Evolutionary conservation across 208 protist genomes (phyloP).

Genomic region (Acanthamoeba quina): DNA sequence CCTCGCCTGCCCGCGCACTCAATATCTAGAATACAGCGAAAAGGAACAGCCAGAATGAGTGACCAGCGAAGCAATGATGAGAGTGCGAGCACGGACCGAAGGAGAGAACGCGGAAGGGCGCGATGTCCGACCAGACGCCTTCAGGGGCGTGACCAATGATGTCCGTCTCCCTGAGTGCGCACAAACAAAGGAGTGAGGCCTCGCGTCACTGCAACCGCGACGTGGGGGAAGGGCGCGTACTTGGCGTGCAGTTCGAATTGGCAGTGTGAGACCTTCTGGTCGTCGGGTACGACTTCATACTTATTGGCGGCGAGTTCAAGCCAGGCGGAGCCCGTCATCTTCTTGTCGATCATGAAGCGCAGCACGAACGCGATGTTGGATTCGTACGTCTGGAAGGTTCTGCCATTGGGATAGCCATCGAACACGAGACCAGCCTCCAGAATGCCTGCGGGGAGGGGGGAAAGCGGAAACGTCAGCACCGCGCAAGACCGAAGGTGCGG

Average conservation of each 20-base stretch:
- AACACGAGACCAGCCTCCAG: conserved; percentile 75
- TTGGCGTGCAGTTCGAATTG: conserved; percentile 96
- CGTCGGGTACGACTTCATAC: conserved; percentile 85
- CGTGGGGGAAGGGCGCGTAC: conserved; percentile 53
- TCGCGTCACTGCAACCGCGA: background rate
- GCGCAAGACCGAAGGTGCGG: background rate
- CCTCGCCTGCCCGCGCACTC: conserved; percentile 98
- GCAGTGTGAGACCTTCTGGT: background rate
- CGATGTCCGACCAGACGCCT: conserved; percentile 96
- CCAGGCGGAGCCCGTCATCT: conserved; percentile 96
- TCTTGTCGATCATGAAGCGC: conserved; percentile 98
- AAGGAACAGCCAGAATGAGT: conserved; percentile 3
- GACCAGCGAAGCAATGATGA: background rate
- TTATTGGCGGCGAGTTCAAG: conserved; percentile 90
- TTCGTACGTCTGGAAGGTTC: conserved; percentile 97
- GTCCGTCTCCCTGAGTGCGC: background rate
- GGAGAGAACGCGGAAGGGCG: conserved; percentile 98
- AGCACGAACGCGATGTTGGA: conserved; percentile 98
- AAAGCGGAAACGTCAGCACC: background rate
- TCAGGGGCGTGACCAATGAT: conserved; percentile 77
- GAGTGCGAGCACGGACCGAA: conserved; percentile 91
- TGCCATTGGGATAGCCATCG: conserved; percentile 52
- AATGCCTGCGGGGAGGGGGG: background rate
- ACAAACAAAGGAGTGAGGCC: background rate
- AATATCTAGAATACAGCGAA: conserved; percentile 95